Evolutionary conservation across 2,329 filamentous ascomycete species (phyloP).

Genomic region (Mycocentrospora acerina): DNA sequence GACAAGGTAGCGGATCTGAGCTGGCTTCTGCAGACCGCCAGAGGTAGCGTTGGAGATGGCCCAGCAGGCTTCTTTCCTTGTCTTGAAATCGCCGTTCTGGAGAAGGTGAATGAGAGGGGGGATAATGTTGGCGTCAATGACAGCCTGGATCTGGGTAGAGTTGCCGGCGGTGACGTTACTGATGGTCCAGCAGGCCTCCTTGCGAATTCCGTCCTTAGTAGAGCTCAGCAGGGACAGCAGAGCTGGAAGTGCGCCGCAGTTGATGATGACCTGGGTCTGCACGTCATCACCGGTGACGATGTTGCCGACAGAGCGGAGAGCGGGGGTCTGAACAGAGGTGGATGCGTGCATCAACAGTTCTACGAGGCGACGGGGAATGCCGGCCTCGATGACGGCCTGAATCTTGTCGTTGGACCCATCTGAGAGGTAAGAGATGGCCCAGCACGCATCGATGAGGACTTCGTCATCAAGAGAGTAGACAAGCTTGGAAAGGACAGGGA

Average conservation of each 20-base stretch:
- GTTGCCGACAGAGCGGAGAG: slow-evolving; percentile 94
- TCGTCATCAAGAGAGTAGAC: slow-evolving; percentile 99
- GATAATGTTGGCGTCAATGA: slow-evolving; percentile 96
- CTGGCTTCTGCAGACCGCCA: slow-evolving; percentile 95
- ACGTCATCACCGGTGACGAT: slow-evolving; percentile 98
- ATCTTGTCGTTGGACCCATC: slow-evolving; percentile 99
- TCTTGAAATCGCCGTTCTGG: slow-evolving; percentile 97
- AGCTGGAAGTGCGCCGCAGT: slow-evolving; percentile 89
- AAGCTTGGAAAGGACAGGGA: slow-evolving; percentile 93
- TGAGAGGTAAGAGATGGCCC: slow-evolving; percentile 98
- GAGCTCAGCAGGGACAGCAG: slow-evolving; percentile 93
- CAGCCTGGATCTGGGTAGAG: slow-evolving; percentile 94
- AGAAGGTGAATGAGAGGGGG: slow-evolving; percentile 94
- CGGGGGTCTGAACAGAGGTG: slow-evolving; percentile 96
- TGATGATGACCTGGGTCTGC: slow-evolving; percentile 99
- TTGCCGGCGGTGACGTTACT: slow-evolving; percentile 99
- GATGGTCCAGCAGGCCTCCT: slow-evolving; percentile 99
- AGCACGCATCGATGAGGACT: slow-evolving; percentile 97
- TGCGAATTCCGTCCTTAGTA: slow-evolving; percentile 97
- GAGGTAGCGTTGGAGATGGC: slow-evolving; percentile 98
- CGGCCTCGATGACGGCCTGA: slow-evolving; percentile 96
- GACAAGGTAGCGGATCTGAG: slow-evolving; percentile 96
- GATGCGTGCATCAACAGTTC: slow-evolving; percentile 98
- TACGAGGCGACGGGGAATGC: slow-evolving; percentile 92
- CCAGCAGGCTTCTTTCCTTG: slow-evolving; percentile 98